phyloP scores from a whole-genome alignment of 192 early-diverging fungal genomes.

The Backusella mclennaniae region DNA sequence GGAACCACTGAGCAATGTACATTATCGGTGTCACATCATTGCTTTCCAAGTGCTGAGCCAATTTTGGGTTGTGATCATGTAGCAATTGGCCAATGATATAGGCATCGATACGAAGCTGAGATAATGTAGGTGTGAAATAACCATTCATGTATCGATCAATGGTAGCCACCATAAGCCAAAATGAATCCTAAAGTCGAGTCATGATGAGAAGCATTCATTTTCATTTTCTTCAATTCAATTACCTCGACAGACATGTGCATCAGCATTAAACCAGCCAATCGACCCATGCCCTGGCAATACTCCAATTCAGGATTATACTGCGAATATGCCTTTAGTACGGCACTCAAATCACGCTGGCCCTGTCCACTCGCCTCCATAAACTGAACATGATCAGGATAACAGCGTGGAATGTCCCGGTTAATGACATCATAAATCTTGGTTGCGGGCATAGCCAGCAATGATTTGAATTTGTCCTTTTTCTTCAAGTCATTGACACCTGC shows the following conservation, averaged over 20 bases:
- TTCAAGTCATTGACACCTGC: constrained; percentile 50
- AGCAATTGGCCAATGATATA: constrained; percentile 78
- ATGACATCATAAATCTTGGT: constrained; percentile 83
- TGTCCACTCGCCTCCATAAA: constrained; percentile 68
- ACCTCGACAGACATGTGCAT: constrained; percentile 76
- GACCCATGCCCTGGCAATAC: constrained; percentile 97
- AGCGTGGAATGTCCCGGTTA: constrained; percentile 79
- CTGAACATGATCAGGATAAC: constrained; percentile 86
- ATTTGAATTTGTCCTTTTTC: constrained; percentile 50
- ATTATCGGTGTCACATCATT: constrained; percentile 83
- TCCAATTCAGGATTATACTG: constrained; percentile 83
- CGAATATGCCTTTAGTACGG: constrained; percentile 82
- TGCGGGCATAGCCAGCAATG: constrained; percentile 24
- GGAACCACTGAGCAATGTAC: constrained; percentile 94
- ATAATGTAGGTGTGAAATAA: constrained; percentile 75
- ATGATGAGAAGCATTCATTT: not conserved
- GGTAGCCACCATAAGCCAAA: constrained; percentile 84
- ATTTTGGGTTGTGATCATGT: constrained; percentile 59
- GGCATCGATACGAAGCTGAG: constrained; percentile 78
- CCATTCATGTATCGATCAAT: constrained; percentile 72
- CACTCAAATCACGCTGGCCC: constrained; percentile 78
- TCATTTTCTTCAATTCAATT: not conserved
- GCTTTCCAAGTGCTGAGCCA: constrained; percentile 68
- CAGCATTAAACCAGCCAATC: constrained; percentile 87
- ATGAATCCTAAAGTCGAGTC: constrained; percentile 60